Evolutionary conservation across 768 basidiomycete species (phyloP), one percentile per base, ranked within the genome.

Genomic region (Nidula microcarpa): DNA sequence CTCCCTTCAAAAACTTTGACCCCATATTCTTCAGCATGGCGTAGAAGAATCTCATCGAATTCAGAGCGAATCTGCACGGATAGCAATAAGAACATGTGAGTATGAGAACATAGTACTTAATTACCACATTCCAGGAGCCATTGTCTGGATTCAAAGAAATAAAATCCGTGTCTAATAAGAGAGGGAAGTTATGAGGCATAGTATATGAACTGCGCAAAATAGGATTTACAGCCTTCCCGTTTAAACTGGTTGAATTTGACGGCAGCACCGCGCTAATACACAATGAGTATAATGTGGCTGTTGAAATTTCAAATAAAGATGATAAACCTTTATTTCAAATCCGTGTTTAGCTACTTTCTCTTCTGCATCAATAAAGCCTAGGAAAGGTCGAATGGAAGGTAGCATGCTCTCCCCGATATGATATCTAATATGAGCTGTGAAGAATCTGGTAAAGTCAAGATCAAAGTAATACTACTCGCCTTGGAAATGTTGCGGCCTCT

Each of bases 361-460:
- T 44, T 69, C 66, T 7, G 66, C 66, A 30, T 56, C 74, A 33
- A 76, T 70, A 56, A 70, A 74, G 16, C 62, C 53, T 49, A 75
- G 54, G 62, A 69, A 75, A 5, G 62, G 55, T 11, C 64, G 64
- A 32, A 68, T 55, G 5, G 72, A 73, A 5, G 74, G 68, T 14
- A 74, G 64, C 64, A 74, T 57, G 53, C 67, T 69, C 52, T 74
- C 73, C 30, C 73, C 73, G 50, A 74, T 68, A 51, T 73, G 72
- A 49, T 73, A 74, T 10, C 71, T 70, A 47, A 14, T 23, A 47
- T 7, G 7, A 7, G 18, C 7, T 10, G 8, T 45, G 17, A 18
- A 8, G 8, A 45, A 7, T 39, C 37, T 8, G 37, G 10, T 10
- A 23, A 7, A 45, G 18, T 8, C 9, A 17, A 45, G 18, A 45